These are phyloP conservation scores for Trichoderma virens DNA, from an alignment of 495 filamentous ascomycete genomes.

Conservation along the genomic window DNA sequence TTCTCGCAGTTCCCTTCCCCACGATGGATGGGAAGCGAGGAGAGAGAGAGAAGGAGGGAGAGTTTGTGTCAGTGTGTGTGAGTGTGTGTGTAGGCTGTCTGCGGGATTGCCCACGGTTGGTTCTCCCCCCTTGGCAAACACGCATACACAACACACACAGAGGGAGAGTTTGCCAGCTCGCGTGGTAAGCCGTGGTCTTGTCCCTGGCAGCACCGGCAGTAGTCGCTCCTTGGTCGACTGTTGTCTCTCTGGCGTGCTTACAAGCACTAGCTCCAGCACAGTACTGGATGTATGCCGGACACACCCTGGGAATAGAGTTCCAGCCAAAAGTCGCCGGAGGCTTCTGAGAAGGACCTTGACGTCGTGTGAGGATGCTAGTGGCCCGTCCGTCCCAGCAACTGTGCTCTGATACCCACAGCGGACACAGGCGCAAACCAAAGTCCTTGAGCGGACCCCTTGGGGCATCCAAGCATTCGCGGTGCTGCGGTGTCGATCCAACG, in stretches of 20 bases:
- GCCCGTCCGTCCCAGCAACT: neutral
- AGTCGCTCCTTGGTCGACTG: neutral
- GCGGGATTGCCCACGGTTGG: constrained; percentile 4
- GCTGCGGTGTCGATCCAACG: constrained; percentile 6
- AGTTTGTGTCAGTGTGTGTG: neutral
- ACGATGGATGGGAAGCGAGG: neutral
- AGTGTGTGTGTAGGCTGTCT: neutral
- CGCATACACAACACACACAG: neutral
- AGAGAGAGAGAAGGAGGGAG: neutral
- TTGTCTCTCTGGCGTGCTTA: neutral
- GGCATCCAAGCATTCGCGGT: neutral
- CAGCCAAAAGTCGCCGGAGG: constrained; percentile 5
- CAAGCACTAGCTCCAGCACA: neutral
- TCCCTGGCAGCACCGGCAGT: constrained; percentile 1
- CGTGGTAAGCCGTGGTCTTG: neutral
- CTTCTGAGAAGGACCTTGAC: neutral
- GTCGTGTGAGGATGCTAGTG: neutral
- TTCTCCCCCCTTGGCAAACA: neutral
- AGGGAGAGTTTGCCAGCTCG: neutral
- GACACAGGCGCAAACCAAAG: neutral
- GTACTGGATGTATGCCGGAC: neutral
- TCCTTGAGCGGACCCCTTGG: constrained; percentile 2
- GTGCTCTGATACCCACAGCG: neutral
- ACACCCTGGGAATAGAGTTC: constrained; percentile 8
- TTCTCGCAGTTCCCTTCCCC: neutral